Evolutionary conservation across 768 basidiomycete genomes (phyloP), one percentile per base, ranked within the genome.

Genomic region (Pleurotus platypus): DNA sequence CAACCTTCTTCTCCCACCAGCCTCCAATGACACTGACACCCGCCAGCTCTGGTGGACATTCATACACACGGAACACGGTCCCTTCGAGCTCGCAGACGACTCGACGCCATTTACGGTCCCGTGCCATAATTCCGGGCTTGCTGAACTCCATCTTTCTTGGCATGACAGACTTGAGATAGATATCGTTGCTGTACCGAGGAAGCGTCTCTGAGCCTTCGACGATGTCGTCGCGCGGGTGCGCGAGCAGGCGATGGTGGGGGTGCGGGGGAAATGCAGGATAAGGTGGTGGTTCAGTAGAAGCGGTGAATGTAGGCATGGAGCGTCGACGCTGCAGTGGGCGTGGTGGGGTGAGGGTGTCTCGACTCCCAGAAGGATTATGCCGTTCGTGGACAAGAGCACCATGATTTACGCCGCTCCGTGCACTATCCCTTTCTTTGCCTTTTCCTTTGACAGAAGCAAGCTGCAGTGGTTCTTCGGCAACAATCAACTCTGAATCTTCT

Each of bases 81-180:
- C 97, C 97, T 65, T 97, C 92, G 24, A 99, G 73, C 64, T 95
- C 90, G 66, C 92, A 91, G 61, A 94, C 78, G 50, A 89, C 85
- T 49, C 90, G 78, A 58, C 90, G 82, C 97, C 97, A 99, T 66
- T 93, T 92, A 46, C 97, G 78, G 67, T 98, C 95, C 67, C 79
- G 83, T 5, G 95, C 87, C 69, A 96, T 92, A 2, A 92, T 77
- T 5, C 94, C 94, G 0, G 94, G 93, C 9, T 79, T 71, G 3
- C 72, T 75, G 67, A 99, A 98, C 76, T 99, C 97, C 85, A 94
- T 83, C 78, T 99, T 99, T 47, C 91, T 84, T 1, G 89, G 89
- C 75, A 99, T 82, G 55, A 86, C 78, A 2, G 87, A 92, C 37
- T 83, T 80, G 63, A 98, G 83, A 65, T 91, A 86, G 15, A 98